Conservation (phyloP, 2,329 filamentous ascomycete genomes). For the Akanthomyces lecanii region DNA sequence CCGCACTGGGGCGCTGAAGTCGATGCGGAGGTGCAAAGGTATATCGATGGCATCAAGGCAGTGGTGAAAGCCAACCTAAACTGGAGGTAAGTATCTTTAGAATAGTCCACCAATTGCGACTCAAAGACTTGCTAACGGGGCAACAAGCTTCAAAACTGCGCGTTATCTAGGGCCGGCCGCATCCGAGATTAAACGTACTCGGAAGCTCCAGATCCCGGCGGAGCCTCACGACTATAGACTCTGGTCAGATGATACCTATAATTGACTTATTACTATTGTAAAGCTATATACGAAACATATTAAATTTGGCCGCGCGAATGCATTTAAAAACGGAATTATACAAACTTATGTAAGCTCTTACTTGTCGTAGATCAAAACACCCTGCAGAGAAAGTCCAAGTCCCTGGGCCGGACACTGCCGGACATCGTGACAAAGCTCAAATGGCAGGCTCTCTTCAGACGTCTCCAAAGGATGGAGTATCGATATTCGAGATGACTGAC, state of each 20-base stretch:
- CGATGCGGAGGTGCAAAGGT: constrained; percentile 19
- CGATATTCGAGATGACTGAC: neutral
- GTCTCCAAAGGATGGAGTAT: no score
- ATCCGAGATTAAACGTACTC: neutral
- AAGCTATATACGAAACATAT: no score
- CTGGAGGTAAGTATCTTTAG: constrained; percentile 16
- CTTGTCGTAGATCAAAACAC: no score
- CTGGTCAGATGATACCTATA: neutral
- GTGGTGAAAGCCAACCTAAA: constrained; percentile 22
- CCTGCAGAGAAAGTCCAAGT: no score
- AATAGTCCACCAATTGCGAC: no score
- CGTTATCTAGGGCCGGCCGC: constrained; percentile 17
- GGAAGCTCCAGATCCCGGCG: neutral
- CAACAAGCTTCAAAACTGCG: constrained; percentile 18
- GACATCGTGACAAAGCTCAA: neutral
- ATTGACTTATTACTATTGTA: neutral
- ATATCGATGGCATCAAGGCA: constrained; percentile 24
- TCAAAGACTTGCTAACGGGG: neutral
- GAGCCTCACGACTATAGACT: neutral
- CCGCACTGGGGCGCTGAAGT: constrained; percentile 17
- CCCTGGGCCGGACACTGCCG: no score
- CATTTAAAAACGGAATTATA: no score
- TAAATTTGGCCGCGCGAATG: no score
- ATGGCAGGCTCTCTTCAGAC: no score
- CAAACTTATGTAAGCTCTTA: no score